These are phyloP conservation scores for Cercospora sp. DNA, from an alignment of 2,329 filamentous ascomycete species.

Conservation along the genomic window DNA sequence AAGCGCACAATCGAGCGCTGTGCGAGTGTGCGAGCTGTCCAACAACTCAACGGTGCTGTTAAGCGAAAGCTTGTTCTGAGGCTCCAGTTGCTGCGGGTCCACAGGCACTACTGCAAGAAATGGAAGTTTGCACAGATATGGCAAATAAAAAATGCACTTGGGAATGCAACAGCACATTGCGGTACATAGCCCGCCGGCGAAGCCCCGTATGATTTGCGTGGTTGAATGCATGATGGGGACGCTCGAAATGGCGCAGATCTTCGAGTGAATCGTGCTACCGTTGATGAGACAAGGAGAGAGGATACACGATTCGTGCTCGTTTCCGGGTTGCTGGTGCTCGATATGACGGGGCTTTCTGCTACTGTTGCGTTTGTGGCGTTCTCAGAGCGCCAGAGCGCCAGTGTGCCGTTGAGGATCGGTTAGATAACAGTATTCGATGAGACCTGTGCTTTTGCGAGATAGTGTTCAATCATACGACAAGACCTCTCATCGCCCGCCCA, in stretches of 20 bases:
- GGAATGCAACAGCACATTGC: neutral
- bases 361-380: neutral
- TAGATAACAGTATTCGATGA: neutral
- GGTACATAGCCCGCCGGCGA: neutral
- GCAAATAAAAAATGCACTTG: neutral
- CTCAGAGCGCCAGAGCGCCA: neutral
- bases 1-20: neutral
- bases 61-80: conserved; percentile 3
- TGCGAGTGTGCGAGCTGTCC: neutral
- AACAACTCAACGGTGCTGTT: neutral
- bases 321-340: neutral
- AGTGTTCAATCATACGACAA: neutral
- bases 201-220: neutral
- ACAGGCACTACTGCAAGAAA: neutral
- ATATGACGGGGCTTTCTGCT: neutral
- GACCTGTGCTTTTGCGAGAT: neutral
- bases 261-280: neutral
- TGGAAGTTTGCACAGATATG: neutral
- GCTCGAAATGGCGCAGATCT: neutral
- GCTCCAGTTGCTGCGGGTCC: neutral
- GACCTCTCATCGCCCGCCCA: neutral
- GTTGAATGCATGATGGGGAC: neutral
- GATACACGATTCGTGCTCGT: neutral
- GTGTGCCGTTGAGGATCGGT: neutral
- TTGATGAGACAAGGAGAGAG: neutral